Base-by-base conservation (phyloP, 768 basidiomycete species). In the Phlegmacium glaucopus region DNA sequence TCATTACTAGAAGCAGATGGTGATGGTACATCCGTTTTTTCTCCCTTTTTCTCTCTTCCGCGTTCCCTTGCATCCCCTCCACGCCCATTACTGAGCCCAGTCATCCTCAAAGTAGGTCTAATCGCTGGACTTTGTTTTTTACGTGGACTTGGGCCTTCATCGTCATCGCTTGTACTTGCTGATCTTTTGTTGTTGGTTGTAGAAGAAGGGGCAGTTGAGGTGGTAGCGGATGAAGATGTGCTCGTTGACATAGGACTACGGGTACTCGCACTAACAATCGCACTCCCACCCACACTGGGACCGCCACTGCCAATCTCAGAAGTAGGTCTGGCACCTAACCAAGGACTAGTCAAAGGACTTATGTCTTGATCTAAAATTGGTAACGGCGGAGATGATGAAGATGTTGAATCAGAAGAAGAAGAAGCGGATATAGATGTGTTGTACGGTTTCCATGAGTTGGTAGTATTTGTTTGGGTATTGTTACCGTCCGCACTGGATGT, bases 311-410 rank as follows among this genome's bases (percentile, higher is more conserved):
- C n/a, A n/a, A n/a, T n/a, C n/a, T n/a, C 15, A 6, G 48, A 44
- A 43, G 56, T 58, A 12, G 51, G 53, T 43, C 78, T 72, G 4
- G 87, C 77, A 4, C 81, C 85, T 0, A 91, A 73, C 86, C 88
- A 90, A 1, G 88, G 88, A 53, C 87, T 90, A 0, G 87, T 87
- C 16, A 91, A 68, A 0, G 89, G 88, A 1, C 87, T 88, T 40
- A 91, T 80, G 50, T 91, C 85, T 48, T 83, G 74, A 48, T 85
- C 87, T 22, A 86, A 38, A 63, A 46, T 87, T 81, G 16, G 75
- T 70, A 52, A 10, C 75, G 63, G 1, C 67, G 29, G n/a, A 39
- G 39, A 16, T 49, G 50, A 32, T 36, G 40, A 17, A 44, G 50
- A n/a, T 44, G 41, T 26, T 2, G 22, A 22, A 22, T 2, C 2